A percentile compares a stretch with the other conserved stretches of the same genome.
Conservation (phyloP, 1,139 yeast genomes). For the Blastobotrys persicus region DNA sequence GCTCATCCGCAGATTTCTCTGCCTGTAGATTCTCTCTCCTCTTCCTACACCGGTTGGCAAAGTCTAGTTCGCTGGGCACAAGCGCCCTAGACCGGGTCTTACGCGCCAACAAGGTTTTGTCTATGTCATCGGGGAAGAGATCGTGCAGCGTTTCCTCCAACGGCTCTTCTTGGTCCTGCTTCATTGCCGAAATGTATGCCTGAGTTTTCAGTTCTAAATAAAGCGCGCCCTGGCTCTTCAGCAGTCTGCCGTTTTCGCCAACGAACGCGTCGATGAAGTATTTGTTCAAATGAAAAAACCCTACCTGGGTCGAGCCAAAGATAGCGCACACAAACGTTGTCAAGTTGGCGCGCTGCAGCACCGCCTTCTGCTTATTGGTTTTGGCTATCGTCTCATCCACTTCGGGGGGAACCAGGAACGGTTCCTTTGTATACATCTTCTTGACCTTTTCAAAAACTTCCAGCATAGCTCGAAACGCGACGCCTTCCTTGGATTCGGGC, state of each 20-base stretch:
- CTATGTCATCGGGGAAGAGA: slow-evolving; percentile 59
- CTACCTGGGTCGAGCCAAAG: slow-evolving; percentile 79
- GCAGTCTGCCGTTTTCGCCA: slow-evolving; percentile 50
- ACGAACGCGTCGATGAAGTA: slow-evolving; percentile 76
- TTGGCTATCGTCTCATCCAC: slow-evolving; percentile 17
- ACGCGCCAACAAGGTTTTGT: slow-evolving; percentile 38
- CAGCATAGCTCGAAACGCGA: slow-evolving; percentile 68
- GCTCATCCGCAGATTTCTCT: slow-evolving; percentile 46
- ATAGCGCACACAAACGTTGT: slow-evolving; percentile 86
- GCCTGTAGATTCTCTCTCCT: slow-evolving; percentile 61
- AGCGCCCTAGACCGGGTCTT: slow-evolving; percentile 33
- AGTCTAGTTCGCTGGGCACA: slow-evolving; percentile 70
- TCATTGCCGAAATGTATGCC: slow-evolving; percentile 86
- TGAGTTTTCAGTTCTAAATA: slow-evolving; percentile 89
- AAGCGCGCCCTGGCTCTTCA: slow-evolving; percentile 76
- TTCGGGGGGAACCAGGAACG: slow-evolving; percentile 28
- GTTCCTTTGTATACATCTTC: slow-evolving; percentile 30
- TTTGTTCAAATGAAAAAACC: slow-evolving; percentile 81
- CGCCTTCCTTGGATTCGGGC: slow-evolving; percentile 69
- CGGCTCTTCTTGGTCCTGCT: slow-evolving; percentile 56
- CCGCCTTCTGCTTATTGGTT: slow-evolving; percentile 27
- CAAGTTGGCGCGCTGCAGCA: slow-evolving; percentile 77
- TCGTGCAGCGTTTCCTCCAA: slow-evolving; percentile 70
- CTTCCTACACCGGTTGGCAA: slow-evolving; percentile 64
- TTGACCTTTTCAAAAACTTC: slow-evolving; percentile 65